These are phyloP conservation scores for Didymella lethalis DNA, from an alignment of 2,329 filamentous ascomycete genomes.

Conservation along the genomic window DNA sequence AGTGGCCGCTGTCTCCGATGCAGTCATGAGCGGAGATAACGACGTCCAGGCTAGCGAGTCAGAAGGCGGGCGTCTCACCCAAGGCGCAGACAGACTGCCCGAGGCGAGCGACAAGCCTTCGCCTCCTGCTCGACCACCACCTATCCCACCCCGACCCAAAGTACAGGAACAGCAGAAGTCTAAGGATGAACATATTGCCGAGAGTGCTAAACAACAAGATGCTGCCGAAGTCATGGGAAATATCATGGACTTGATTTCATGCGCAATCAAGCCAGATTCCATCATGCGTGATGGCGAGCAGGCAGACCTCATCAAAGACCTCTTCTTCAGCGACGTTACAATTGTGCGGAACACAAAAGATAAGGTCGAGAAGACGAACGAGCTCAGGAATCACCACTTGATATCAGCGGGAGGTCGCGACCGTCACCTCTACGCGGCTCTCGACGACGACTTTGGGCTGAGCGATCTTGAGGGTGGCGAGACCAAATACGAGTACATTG, in stretches of 20 bases:
- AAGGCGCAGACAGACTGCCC: slow-evolving; percentile 26
- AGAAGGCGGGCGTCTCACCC: slow-evolving; percentile 33
- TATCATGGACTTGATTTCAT: slow-evolving; percentile 88
- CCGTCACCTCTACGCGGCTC: slow-evolving; percentile 78
- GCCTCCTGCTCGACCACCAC: slow-evolving; percentile 61
- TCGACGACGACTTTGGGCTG: slow-evolving; percentile 85
- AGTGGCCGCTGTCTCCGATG: slow-evolving; percentile 26
- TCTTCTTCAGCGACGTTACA: slow-evolving; percentile 56
- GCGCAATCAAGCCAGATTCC: slow-evolving; percentile 78
- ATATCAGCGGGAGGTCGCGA: slow-evolving; percentile 66
- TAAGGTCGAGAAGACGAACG: slow-evolving; percentile 60
- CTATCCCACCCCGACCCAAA: slow-evolving; percentile 64
- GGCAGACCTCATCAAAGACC: slow-evolving; percentile 74
- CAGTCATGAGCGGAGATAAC: slow-evolving; percentile 35
- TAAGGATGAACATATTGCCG: slow-evolving; percentile 60
- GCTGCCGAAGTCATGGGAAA: slow-evolving; percentile 96
- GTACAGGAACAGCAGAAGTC: slow-evolving; percentile 30
- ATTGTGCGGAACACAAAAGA: slow-evolving; percentile 46
- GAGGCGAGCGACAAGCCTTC: slow-evolving; percentile 39
- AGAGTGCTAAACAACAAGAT: slow-evolving; percentile 80
- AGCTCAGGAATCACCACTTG: slow-evolving; percentile 69
- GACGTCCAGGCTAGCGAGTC: slow-evolving; percentile 15
- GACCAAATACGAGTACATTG: slow-evolving; percentile 51
- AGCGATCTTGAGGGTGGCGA: slow-evolving; percentile 66
- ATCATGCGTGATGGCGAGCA: slow-evolving; percentile 76